Percentiles rank a stretch among this genome's conserved stretches.
Conservation (phyloP, 2,329 filamentous ascomycete genomes). For the Apiospora marii region DNA sequence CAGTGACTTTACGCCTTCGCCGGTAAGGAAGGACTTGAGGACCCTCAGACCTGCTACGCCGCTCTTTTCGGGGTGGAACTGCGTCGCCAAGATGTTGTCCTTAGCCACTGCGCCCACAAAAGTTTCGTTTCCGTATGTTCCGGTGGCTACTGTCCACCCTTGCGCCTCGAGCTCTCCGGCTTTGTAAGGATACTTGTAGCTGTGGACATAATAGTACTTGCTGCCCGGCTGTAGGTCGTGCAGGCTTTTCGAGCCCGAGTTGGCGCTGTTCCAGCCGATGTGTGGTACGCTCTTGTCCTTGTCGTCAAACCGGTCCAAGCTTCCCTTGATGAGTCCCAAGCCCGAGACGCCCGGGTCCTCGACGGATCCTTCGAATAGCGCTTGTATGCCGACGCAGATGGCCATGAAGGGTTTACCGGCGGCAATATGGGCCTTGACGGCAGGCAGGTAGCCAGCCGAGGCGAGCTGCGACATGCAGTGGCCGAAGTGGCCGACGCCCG, state of each 20-base stretch:
- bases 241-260: constrained; percentile 64
- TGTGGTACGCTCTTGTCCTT: constrained; percentile 90
- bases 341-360: constrained; percentile 79
- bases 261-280: constrained; percentile 97
- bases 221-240: constrained; percentile 82
- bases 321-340: constrained; percentile 75
- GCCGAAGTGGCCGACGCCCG: constrained; percentile 96
- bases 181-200: constrained; percentile 83
- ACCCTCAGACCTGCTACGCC: constrained; percentile 87
- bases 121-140: constrained; percentile 83
- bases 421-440: constrained; percentile 82
- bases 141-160: constrained; percentile 93
- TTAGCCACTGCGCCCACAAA: constrained; percentile 91
- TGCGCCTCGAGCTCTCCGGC: constrained; percentile 76
- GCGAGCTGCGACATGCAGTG: constrained; percentile 90
- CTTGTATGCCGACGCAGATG: constrained; percentile 94
- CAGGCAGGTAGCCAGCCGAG: constrained; percentile 82
- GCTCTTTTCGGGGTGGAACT: constrained; percentile 98
- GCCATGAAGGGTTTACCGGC: constrained; percentile 98
- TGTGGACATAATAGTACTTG: constrained; percentile 99
- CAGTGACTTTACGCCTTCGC: constrained; percentile 65
- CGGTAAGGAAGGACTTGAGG: constrained; percentile 85
- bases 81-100: constrained; percentile 87
- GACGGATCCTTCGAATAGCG: constrained; percentile 84
- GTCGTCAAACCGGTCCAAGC: constrained; percentile 79